phyloP scores from a whole-genome alignment of 2,329 filamentous ascomycete genomes.

The Pseudogymnoascus sp. region DNA sequence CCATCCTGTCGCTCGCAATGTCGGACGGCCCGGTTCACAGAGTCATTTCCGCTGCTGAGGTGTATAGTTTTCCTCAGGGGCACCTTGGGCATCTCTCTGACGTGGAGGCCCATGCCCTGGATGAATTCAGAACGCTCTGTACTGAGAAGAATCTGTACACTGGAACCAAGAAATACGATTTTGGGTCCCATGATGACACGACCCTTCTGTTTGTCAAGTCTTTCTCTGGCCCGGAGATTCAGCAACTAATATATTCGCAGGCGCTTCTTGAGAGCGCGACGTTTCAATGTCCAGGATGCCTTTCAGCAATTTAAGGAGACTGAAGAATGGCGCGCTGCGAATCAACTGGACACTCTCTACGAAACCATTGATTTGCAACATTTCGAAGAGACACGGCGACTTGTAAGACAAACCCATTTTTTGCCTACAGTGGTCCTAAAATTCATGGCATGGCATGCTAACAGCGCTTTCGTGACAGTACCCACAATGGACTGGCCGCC shows the following conservation, averaged over 20 bases:
- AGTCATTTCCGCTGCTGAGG: slow-evolving; percentile 29
- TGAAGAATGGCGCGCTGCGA: slow-evolving; percentile 76
- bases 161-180: slow-evolving; percentile 29
- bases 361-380: slow-evolving; percentile 77
- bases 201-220: slow-evolving; percentile 54
- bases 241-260: slow-evolving; percentile 36
- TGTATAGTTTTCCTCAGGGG: slow-evolving; percentile 60
- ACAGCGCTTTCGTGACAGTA: slow-evolving; percentile 47
- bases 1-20: neutral
- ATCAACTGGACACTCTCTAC: slow-evolving; percentile 72
- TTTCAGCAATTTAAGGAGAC: slow-evolving; percentile 80
- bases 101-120: slow-evolving; percentile 59
- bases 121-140: slow-evolving; percentile 63
- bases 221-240: neutral
- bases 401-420: slow-evolving; percentile 46
- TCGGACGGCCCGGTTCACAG: slow-evolving; percentile 17
- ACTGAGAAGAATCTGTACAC: slow-evolving; percentile 58
- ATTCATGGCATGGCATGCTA: slow-evolving; percentile 19
- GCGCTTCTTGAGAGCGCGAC: slow-evolving; percentile 77
- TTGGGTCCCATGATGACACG: slow-evolving; percentile 60
- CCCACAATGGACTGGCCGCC: slow-evolving; percentile 88
- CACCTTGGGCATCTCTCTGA: slow-evolving; percentile 70
- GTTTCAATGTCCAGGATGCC: slow-evolving; percentile 71
- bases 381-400: slow-evolving; percentile 69
- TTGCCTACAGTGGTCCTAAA: neutral